A percentile compares a stretch with the other conserved stretches of the same genome.
These are phyloP conservation scores for Bryoglossum gracile DNA, from an alignment of 495 filamentous ascomycete genomes.

Conservation along the genomic window DNA sequence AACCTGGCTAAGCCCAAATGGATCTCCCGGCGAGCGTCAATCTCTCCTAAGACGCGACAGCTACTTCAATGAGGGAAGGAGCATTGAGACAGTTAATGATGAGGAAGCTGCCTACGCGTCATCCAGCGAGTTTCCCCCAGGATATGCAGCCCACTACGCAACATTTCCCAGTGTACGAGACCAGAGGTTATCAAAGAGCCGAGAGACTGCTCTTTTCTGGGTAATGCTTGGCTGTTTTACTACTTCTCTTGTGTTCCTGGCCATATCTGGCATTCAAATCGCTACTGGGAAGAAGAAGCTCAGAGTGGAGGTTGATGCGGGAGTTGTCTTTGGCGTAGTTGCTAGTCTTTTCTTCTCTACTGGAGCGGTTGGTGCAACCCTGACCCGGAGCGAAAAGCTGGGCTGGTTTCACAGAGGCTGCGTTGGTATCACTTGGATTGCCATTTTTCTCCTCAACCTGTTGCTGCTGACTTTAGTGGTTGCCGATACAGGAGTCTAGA, in stretches of 20 bases:
- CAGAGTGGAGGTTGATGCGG: constrained; percentile 50
- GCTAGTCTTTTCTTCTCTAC: constrained; percentile 47
- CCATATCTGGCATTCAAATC: constrained; percentile 45
- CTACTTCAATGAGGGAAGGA: constrained; percentile 16
- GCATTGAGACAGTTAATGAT: constrained; percentile 4
- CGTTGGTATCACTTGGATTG: constrained; percentile 38
- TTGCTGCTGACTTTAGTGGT: constrained; percentile 42
- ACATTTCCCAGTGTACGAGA: constrained; percentile 36
- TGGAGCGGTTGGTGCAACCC: constrained; percentile 42
- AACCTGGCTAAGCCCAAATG: constrained; percentile 32
- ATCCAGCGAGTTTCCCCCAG: constrained; percentile 29
- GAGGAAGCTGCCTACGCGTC: constrained; percentile 22
- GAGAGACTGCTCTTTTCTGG: constrained; percentile 40
- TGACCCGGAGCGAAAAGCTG: constrained; percentile 36
- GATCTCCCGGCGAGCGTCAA: constrained; percentile 9
- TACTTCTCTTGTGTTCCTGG: constrained; percentile 43
- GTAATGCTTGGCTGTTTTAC: constrained; percentile 37
- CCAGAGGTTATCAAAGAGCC: constrained; percentile 31
- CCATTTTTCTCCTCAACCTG: constrained; percentile 42
- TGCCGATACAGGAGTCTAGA: constrained; percentile 24
- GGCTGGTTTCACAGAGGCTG: constrained; percentile 34
- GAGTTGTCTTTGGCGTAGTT: constrained; percentile 51
- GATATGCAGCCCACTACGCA: constrained; percentile 37
- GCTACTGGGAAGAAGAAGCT: constrained; percentile 46
- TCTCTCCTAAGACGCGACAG: constrained; percentile 10